Conservation (phyloP, 176 grass and related monocot species). For the Avena atlantica region DNA sequence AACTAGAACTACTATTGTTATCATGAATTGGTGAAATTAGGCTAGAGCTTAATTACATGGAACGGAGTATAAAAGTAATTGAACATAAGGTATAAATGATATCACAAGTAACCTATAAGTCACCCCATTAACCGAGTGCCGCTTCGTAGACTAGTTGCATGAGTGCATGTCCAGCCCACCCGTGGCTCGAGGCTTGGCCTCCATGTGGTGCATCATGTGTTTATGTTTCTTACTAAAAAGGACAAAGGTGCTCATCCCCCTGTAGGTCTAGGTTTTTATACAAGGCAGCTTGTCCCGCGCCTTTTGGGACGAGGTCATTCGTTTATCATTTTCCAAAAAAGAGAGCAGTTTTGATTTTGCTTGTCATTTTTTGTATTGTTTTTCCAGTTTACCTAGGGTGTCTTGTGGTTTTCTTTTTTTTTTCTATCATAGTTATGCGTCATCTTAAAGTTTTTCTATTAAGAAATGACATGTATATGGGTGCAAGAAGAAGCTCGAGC, state of each 20-base stretch:
- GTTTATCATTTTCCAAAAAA: not conserved
- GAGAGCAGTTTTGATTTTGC: not conserved
- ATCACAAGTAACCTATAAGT: not conserved
- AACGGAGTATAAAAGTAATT: not conserved
- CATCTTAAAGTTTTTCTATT: not conserved
- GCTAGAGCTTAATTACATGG: not conserved
- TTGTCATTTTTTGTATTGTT: not conserved
- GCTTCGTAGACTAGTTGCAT: not conserved
- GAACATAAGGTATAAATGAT: not conserved
- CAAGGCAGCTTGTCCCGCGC: no score
- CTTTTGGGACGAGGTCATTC: not conserved
- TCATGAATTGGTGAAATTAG: not conserved
- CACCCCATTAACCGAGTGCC: not conserved
- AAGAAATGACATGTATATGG: not conserved
- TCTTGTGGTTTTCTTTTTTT: not conserved
- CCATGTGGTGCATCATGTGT: not conserved
- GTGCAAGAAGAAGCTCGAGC: not conserved
- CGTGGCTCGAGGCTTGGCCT: no score
- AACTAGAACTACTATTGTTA: not conserved
- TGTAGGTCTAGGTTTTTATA: slow-evolving; percentile 3
- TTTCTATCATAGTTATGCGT: not conserved
- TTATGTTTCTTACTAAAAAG: not conserved
- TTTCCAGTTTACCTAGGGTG: not conserved
- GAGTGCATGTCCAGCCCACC: not conserved
- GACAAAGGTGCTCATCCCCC: not conserved